Base-by-base conservation (phyloP, 371 early-diverging fungal species). In the Mortierella polycephala region DNA sequence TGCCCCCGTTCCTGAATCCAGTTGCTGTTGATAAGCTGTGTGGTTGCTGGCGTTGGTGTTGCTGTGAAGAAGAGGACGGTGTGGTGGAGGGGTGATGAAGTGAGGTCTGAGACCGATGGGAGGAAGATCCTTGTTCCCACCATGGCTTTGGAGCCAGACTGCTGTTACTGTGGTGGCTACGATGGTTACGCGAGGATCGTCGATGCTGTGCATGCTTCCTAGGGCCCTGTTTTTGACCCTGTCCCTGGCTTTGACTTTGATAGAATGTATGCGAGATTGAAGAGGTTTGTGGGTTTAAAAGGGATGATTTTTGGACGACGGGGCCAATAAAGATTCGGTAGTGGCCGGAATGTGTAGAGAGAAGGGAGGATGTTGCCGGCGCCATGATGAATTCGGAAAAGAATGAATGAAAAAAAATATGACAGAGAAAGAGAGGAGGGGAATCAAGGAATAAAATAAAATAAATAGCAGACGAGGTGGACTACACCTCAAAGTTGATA, bases 271-370 rank as follows among this genome's bases (percentile, higher is more conserved):
- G 30, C 4, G 30, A 30, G 30, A 30, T 30, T 30, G 30, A 30
- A 4, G 30, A 30, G 30, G 30, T 4, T 45, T 45, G 46, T 49
- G 37, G 40, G n/a, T 62, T 47, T 21, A n/a, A n/a, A n/a, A n/a
- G n/a, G n/a, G n/a, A n/a, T n/a, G 52, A 44, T 51, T 60, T 56
- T 40, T 64, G 71, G 20, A 71, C 67, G 39, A 76, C 65, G 7
- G 77, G 77, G 16, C 77, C 77, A 18, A 76, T 76, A 40, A 76
- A 76, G 64, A 76, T 71, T 21, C 77, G 64, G 49, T 68, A 72
- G 50, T 71, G 77, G 12, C 77, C 77, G 6, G 77, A 76, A n/a
- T 76, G 77, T 9, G 77, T 71, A 1, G 71, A 76, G 42, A 76
- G 77, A 16, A 76, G 67, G 39, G 75, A 62, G 42, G 60, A 30